A percentile compares a stretch with the other conserved stretches of the same genome.
Conservation (phyloP, 805 yeast genomes). For the Saccharomycopsis oosterbeekiorum region DNA sequence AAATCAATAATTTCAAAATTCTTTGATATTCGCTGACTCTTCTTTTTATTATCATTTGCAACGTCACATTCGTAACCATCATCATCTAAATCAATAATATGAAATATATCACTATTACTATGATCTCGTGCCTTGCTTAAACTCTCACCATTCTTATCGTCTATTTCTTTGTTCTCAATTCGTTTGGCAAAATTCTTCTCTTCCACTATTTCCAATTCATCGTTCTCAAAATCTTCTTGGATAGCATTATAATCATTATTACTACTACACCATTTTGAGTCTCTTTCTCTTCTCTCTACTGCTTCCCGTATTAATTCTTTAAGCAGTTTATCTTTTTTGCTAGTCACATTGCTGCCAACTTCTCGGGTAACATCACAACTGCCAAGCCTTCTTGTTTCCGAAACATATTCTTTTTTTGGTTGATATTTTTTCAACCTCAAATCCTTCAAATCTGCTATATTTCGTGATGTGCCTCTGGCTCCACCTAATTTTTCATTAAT, state of each 20-base stretch:
- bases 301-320: conserved; percentile 47
- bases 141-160: conserved; percentile 7
- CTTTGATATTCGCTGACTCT: background rate
- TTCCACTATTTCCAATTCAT: conserved; percentile 32
- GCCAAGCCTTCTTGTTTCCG: conserved; percentile 32
- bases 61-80: background rate
- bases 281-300: conserved; percentile 50
- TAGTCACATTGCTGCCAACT: conserved; percentile 7
- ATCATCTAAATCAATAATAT: background rate
- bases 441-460: conserved; percentile 24
- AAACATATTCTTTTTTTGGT: conserved; percentile 30
- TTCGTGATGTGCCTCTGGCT: conserved; percentile 15
- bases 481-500: conserved; percentile 39
- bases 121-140: background rate
- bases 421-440: conserved; percentile 34
- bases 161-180: conserved; percentile 18
- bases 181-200: conserved; percentile 20
- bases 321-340: conserved; percentile 21
- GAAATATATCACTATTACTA: background rate
- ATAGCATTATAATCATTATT: conserved; percentile 18
- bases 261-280: conserved; percentile 36
- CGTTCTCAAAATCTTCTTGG: conserved; percentile 24
- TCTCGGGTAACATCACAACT: conserved; percentile 19
- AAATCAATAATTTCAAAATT: conserved; percentile 21
- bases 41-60: too few relatives aligned